Conservation (phyloP, 805 yeast genomes). For the Barnettozyma botsteinii region DNA sequence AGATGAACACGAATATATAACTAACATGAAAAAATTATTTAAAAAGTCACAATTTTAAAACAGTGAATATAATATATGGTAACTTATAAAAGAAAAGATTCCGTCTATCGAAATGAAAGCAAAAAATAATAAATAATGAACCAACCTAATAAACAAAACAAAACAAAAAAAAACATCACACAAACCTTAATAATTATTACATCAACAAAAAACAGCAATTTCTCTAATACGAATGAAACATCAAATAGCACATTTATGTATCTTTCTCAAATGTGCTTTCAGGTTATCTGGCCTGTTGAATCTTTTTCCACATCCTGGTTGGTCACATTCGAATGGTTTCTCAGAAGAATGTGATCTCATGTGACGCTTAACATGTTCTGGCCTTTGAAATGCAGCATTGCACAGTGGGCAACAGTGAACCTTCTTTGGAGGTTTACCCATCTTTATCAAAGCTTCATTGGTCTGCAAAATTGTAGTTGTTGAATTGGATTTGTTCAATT, state of each 20-base stretch:
- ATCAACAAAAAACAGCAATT: not conserved
- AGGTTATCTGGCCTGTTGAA: slow-evolving; percentile 77
- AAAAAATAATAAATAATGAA: too few relatives aligned
- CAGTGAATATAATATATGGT: too few relatives aligned
- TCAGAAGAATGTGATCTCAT: slow-evolving; percentile 71
- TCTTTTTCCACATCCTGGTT: slow-evolving; percentile 57
- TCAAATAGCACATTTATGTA: slow-evolving; percentile 60
- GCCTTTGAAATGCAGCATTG: slow-evolving; percentile 55
- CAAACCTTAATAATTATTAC: not conserved
- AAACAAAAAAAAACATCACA: not conserved
- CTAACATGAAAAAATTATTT: too few relatives aligned
- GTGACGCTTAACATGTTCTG: slow-evolving; percentile 75
- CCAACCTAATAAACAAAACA: not conserved
- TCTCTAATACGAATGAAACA: slow-evolving; percentile 8
- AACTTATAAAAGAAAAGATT: too few relatives aligned
- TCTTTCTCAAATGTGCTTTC: slow-evolving; percentile 67
- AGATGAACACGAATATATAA: too few relatives aligned
- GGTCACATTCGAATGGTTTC: slow-evolving; percentile 65
- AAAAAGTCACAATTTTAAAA: too few relatives aligned
- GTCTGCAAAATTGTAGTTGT: slow-evolving; percentile 15
- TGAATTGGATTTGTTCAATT: slow-evolving; percentile 17
- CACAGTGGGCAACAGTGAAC: slow-evolving; percentile 61
- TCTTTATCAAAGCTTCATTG: slow-evolving; percentile 14
- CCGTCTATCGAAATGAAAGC: too few relatives aligned
- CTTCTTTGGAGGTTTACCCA: slow-evolving; percentile 39